These are phyloP conservation scores for Solanum bulbocastanum DNA, from an alignment of 257 asterid species.

Conservation along the genomic window DNA sequence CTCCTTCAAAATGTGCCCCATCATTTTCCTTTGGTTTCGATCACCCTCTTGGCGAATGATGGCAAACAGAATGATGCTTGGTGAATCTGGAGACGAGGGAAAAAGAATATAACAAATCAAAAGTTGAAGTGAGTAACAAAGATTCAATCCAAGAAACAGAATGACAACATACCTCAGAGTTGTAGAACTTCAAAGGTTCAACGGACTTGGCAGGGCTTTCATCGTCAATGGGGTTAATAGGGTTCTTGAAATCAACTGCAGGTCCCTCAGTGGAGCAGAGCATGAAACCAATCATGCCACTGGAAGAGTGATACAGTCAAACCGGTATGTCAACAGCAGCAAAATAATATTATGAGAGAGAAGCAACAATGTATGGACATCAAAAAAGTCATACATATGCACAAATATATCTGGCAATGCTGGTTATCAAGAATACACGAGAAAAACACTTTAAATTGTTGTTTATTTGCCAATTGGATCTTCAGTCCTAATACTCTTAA, in stretches of 20 bases:
- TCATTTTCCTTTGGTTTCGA: slow-evolving; percentile 51
- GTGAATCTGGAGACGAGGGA: slow-evolving; percentile 42
- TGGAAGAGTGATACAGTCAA: slow-evolving; percentile 8
- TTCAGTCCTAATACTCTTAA: background rate
- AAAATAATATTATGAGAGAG: background rate
- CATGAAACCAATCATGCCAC: slow-evolving; percentile 91
- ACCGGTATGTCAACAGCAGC: background rate
- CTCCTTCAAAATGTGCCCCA: background rate
- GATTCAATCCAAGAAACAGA: background rate
- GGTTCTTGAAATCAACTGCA: slow-evolving; percentile 60
- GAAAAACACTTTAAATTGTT: background rate
- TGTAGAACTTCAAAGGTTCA: slow-evolving; percentile 63
- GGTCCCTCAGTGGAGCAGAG: slow-evolving; percentile 82
- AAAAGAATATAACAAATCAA: background rate
- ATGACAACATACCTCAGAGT: slow-evolving; percentile 50
- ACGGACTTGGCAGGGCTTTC: slow-evolving; percentile 19
- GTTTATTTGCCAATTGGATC: background rate
- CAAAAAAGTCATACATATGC: background rate
- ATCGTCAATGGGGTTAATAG: slow-evolving; percentile 54
- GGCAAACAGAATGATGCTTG: slow-evolving; percentile 95
- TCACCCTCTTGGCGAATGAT: slow-evolving; percentile 78
- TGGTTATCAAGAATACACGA: background rate
- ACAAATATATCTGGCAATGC: background rate
- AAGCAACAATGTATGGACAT: background rate
- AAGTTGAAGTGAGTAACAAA: background rate